Evolutionary conservation across 2,329 filamentous ascomycete genomes (phyloP).

Genomic region (Pyrenochaeta sp.): DNA sequence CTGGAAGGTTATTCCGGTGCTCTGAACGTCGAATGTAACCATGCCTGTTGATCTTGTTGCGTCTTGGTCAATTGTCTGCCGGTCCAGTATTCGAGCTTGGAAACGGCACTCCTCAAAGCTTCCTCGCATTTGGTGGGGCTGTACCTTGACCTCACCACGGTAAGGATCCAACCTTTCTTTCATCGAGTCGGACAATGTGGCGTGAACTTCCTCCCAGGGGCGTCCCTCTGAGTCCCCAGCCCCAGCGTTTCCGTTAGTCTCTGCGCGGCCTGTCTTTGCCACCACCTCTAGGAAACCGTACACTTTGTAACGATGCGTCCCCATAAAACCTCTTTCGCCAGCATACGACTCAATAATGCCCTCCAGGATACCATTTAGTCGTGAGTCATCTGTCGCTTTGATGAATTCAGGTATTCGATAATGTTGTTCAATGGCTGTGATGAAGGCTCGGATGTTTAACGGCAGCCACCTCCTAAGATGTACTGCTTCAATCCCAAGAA

Average conservation of each 20-base stretch:
- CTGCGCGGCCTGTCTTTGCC: slow-evolving; percentile 62
- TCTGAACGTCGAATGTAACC: slow-evolving; percentile 61
- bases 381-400: slow-evolving; percentile 56
- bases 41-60: slow-evolving; percentile 56
- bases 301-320: slow-evolving; percentile 64
- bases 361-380: slow-evolving; percentile 62
- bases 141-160: slow-evolving; percentile 56
- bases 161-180: slow-evolving; percentile 62
- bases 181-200: slow-evolving; percentile 62
- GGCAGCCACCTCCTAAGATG: slow-evolving; percentile 63
- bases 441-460: slow-evolving; percentile 63
- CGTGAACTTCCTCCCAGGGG: slow-evolving; percentile 62
- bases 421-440: slow-evolving; percentile 64
- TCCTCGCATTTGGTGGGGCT: slow-evolving; percentile 63
- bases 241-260: slow-evolving; percentile 63
- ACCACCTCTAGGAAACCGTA: slow-evolving; percentile 65
- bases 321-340: slow-evolving; percentile 65
- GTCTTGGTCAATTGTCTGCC: slow-evolving; percentile 58
- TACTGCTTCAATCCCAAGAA: slow-evolving; percentile 61
- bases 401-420: slow-evolving; percentile 64
- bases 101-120: slow-evolving; percentile 65
- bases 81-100: slow-evolving; percentile 53
- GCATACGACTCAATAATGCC: slow-evolving; percentile 64
- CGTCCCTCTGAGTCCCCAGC: slow-evolving; percentile 52
- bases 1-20: slow-evolving; percentile 63